Percentiles rank a stretch among this genome's conserved stretches.
Conservation (phyloP, 139 green algal genomes). For the Edaphochlamys debaryana region DNA sequence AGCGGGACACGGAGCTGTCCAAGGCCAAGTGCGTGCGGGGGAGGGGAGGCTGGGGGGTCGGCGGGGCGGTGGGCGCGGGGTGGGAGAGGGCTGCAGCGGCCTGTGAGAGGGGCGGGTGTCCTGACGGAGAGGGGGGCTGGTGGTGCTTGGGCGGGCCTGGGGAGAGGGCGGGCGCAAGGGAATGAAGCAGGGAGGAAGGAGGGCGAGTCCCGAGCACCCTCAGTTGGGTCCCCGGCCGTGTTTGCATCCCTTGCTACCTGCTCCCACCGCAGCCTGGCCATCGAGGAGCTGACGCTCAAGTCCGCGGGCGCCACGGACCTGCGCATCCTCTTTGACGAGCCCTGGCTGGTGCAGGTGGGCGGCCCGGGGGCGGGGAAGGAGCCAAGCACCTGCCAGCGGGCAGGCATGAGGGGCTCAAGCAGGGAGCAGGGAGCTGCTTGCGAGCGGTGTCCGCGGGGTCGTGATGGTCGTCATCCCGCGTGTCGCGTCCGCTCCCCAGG, state of each 20-base stretch:
- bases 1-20: conserved; percentile 51
- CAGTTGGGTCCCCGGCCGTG: too few relatives aligned
- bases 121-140: too few relatives aligned
- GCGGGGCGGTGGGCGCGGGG: neutral
- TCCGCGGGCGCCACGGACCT: conserved; percentile 55
- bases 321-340: conserved; percentile 69
- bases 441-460: too few relatives aligned
- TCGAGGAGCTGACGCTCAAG: conserved; percentile 68
- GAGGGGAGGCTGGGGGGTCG: neutral
- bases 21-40: conserved; percentile 56
- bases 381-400: too few relatives aligned
- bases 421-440: too few relatives aligned
- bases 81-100: neutral
- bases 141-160: too few relatives aligned
- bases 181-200: too few relatives aligned
- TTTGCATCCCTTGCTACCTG: neutral
- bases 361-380: too few relatives aligned
- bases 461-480: neutral
- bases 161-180: too few relatives aligned
- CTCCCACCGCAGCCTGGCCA: conserved; percentile 25
- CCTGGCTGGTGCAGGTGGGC: conserved; percentile 56
- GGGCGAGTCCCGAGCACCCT: too few relatives aligned
- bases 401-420: too few relatives aligned
- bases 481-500: neutral
- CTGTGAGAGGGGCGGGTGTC: too few relatives aligned